Percentiles rank a stretch among this genome's conserved stretches.
These are phyloP conservation scores for Syncephalastrum racemosum DNA, from an alignment of 371 early-diverging fungal species.

Conservation along the genomic window DNA sequence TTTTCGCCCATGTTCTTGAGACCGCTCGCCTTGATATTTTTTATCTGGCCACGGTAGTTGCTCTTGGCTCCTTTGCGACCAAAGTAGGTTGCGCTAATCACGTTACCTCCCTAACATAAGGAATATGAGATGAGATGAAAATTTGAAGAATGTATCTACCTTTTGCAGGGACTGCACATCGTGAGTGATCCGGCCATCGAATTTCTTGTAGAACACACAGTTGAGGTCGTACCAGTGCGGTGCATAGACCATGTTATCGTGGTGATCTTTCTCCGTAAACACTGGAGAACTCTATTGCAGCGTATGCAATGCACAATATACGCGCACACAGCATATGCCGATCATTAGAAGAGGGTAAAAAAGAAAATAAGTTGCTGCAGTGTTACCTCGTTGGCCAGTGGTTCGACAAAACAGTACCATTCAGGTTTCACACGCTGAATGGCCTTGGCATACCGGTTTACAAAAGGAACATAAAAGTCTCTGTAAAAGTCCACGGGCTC, in stretches of 20 bases:
- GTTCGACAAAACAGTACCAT: conserved; percentile 72
- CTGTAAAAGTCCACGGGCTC: conserved; percentile 56
- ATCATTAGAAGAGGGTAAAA: not conserved
- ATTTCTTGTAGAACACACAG: conserved; percentile 72
- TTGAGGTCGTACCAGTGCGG: conserved; percentile 88
- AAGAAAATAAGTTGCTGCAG: not conserved
- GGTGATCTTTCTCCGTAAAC: conserved; percentile 51
- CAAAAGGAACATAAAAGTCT: conserved; percentile 71
- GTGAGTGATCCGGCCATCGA: conserved; percentile 72
- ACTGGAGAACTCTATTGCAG: conserved; percentile 58
- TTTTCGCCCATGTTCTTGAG: conserved; percentile 61
- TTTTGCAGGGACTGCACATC: conserved; percentile 73
- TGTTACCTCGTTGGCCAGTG: conserved; percentile 69
- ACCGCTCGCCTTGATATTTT: conserved; percentile 65
- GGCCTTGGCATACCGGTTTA: conserved; percentile 58
- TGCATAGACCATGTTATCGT: conserved; percentile 67
- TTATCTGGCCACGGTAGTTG: conserved; percentile 76
- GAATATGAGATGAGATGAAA: not conserved
- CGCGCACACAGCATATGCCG: not conserved
- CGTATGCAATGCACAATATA: not conserved
- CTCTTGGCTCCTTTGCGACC: conserved; percentile 73
- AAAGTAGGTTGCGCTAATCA: conserved; percentile 75
- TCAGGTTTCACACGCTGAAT: conserved; percentile 57
- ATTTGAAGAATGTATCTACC: conserved; percentile 30
- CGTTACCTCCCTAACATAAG: conserved; percentile 59